Conservation (phyloP, 371 early-diverging fungal genomes). For the Saksenaea vasiformis region DNA sequence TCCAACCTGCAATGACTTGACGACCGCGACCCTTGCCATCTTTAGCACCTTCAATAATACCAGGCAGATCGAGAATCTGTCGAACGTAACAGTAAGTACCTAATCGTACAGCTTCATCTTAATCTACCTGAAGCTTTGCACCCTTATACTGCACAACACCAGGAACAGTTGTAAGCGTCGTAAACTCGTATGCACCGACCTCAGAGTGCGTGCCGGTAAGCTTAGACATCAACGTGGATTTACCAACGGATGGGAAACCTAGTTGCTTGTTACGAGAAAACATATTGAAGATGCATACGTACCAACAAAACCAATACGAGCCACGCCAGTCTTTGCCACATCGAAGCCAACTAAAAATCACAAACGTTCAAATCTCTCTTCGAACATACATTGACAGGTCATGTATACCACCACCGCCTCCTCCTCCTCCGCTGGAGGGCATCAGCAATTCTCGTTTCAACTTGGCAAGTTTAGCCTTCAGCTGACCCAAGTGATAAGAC, state of each 20-base stretch:
- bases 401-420: constrained; percentile 58
- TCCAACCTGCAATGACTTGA: constrained; percentile 79
- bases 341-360: constrained; percentile 83
- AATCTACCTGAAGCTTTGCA: constrained; percentile 81
- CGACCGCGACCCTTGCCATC: constrained; percentile 99
- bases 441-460: constrained; percentile 91
- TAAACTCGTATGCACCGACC: constrained; percentile 98
- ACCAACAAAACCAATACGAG: constrained; percentile 92
- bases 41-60: constrained; percentile 99
- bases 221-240: constrained; percentile 96
- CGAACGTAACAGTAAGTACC: neutral
- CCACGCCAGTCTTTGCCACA: constrained; percentile 96
- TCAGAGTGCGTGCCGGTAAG: constrained; percentile 98
- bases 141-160: constrained; percentile 98
- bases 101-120: neutral
- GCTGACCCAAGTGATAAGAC: constrained; percentile 96
- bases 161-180: constrained; percentile 98
- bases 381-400: neutral
- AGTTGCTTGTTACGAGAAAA: constrained; percentile 72
- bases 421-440: constrained; percentile 82
- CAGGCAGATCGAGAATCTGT: constrained; percentile 74
- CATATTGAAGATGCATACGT: constrained; percentile 11
- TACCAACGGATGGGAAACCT: constrained; percentile 98
- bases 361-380: neutral
- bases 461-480: constrained; percentile 99